phyloP scores from a whole-genome alignment of 1,139 yeast species.

The Candida anutae region DNA sequence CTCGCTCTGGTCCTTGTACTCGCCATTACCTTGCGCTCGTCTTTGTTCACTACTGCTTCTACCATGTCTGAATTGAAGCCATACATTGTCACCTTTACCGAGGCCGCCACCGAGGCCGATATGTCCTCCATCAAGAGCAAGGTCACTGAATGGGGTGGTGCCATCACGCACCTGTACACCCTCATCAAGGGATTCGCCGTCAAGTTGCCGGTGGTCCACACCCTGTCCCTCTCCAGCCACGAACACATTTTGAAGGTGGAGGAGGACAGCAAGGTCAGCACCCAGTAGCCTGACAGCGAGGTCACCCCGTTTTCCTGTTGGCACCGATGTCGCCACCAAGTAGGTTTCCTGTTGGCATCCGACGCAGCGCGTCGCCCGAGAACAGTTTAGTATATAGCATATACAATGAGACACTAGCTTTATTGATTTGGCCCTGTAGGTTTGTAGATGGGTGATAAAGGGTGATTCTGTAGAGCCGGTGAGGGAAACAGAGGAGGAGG shows the following conservation, averaged over 20 bases:
- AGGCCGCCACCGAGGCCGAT: constrained; percentile 23
- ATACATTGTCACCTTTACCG: constrained; percentile 34
- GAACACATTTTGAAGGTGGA: constrained; percentile 47
- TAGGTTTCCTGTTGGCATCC: no score
- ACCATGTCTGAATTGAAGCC: constrained; percentile 17
- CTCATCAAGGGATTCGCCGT: constrained; percentile 62
- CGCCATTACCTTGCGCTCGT: not conserved
- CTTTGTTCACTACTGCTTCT: constrained; percentile 1
- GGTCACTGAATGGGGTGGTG: constrained; percentile 48
- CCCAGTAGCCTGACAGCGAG: constrained; percentile 24
- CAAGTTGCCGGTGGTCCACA: constrained; percentile 44
- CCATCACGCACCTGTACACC: constrained; percentile 53
- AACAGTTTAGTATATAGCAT: no score
- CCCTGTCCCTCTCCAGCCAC: constrained; percentile 31
- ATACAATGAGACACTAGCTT: no score
- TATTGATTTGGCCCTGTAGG: no score
- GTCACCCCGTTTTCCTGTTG: no score
- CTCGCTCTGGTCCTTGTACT: constrained; percentile 1
- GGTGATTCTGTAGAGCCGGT: no score
- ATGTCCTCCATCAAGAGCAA: constrained; percentile 23
- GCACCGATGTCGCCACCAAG: no score
- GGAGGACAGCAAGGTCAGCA: constrained; percentile 54
- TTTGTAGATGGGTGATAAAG: no score
- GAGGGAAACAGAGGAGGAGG: no score
- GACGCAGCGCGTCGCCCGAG: no score